Percentiles rank a stretch among this genome's conserved stretches.
These are phyloP conservation scores for Pyrenophora teres DNA, from an alignment of 2,329 filamentous ascomycete species.

Conservation along the genomic window DNA sequence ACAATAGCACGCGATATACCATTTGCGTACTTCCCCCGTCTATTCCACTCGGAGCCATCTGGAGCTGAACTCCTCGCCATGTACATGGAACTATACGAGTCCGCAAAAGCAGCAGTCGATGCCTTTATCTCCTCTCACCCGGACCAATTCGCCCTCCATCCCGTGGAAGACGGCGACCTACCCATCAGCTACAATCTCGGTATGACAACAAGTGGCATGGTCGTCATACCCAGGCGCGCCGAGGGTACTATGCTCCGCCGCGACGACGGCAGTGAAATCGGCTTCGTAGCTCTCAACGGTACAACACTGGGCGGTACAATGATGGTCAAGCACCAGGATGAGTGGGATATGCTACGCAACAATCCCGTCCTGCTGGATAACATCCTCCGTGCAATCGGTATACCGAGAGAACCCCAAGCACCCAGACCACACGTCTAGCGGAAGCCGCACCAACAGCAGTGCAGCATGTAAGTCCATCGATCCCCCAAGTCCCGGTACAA, in stretches of 20 bases:
- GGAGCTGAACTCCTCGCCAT: constrained; percentile 38
- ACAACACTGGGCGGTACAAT: constrained; percentile 62
- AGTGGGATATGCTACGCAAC: constrained; percentile 56
- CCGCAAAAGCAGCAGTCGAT: constrained; percentile 42
- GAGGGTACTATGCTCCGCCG: constrained; percentile 52
- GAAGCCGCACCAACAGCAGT: too few relatives aligned
- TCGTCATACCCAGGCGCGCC: constrained; percentile 56
- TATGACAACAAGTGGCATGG: constrained; percentile 60
- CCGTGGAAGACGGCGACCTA: constrained; percentile 44
- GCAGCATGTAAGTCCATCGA: background rate
- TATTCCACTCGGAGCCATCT: constrained; percentile 49
- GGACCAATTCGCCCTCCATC: constrained; percentile 31
- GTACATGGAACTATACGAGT: constrained; percentile 43
- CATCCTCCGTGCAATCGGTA: constrained; percentile 49
- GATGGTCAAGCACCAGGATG: constrained; percentile 61
- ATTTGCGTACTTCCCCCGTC: constrained; percentile 55
- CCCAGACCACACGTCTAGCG: too few relatives aligned
- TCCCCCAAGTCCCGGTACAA: too few relatives aligned
- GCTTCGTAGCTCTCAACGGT: constrained; percentile 59
- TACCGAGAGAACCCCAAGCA: constrained; percentile 23
- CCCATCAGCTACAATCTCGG: constrained; percentile 64
- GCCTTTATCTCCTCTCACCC: constrained; percentile 50
- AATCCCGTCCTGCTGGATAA: constrained; percentile 50
- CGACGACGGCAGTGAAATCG: constrained; percentile 46
- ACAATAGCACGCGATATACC: constrained; percentile 47